These are phyloP conservation scores for Posidonia australis DNA, from an alignment of 106 monocot genomes.

Conservation along the genomic window DNA sequence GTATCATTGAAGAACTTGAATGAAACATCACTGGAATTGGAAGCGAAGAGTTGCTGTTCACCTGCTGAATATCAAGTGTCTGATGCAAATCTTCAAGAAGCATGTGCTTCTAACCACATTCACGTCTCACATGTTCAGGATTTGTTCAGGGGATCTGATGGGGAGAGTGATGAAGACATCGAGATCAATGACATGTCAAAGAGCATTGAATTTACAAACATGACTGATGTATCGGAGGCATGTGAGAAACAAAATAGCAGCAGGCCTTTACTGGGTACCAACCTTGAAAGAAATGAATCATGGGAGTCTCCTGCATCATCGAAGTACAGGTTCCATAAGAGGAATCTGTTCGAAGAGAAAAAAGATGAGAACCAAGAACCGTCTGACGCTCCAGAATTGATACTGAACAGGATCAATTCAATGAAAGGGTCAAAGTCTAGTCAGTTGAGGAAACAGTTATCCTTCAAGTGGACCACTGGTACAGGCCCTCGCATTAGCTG, in stretches of 20 bases:
- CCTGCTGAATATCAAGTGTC: background rate
- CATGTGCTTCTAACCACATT: background rate
- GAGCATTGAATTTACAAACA: background rate
- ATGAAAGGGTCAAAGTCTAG: constrained; percentile 36
- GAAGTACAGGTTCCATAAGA: constrained; percentile 23
- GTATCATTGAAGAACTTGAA: background rate
- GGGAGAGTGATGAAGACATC: constrained; percentile 9
- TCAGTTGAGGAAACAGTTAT: constrained; percentile 56
- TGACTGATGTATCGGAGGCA: background rate
- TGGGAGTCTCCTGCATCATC: background rate
- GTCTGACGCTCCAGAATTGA: constrained; percentile 28
- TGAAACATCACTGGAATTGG: background rate
- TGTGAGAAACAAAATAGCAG: background rate
- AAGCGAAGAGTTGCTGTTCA: background rate
- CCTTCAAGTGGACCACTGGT: constrained; percentile 69
- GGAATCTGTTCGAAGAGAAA: constrained; percentile 31
- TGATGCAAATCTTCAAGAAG: background rate
- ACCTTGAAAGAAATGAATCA: background rate
- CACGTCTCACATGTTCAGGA: background rate
- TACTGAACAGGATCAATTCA: constrained; percentile 48
- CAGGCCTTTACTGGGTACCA: no score
- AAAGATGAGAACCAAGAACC: constrained; percentile 8
- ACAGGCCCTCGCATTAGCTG: constrained; percentile 72
- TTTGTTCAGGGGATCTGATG: constrained; percentile 1
- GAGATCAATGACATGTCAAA: background rate